Evolutionary conservation across 106 monocot genomes (phyloP).

Genomic region (Dioscorea dumetorum): DNA sequence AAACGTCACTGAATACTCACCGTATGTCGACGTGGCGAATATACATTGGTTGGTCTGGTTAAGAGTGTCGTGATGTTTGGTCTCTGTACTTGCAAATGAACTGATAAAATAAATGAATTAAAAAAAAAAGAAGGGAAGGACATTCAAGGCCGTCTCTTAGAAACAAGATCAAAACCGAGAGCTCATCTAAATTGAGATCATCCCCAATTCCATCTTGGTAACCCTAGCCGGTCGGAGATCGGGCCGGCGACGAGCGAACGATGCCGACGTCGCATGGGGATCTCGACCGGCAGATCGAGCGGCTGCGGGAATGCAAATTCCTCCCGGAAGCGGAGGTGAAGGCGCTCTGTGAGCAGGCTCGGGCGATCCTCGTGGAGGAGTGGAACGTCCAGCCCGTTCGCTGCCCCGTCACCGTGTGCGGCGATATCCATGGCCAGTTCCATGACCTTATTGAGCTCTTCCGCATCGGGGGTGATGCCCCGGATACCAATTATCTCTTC

Average conservation of each 20-base stretch:
- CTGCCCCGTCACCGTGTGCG: conserved; percentile 74
- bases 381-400: conserved; percentile 76
- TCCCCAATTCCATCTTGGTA: too few relatives aligned
- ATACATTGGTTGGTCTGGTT: too few relatives aligned
- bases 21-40: too few relatives aligned
- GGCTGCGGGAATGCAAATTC: conserved; percentile 66
- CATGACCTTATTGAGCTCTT: conserved; percentile 68
- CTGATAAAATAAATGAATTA: too few relatives aligned
- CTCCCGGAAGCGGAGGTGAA: conserved; percentile 73
- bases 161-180: too few relatives aligned
- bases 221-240: too few relatives aligned
- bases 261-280: conserved; percentile 59
- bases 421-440: conserved; percentile 75
- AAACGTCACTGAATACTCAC: too few relatives aligned
- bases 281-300: conserved; percentile 88
- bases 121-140: too few relatives aligned
- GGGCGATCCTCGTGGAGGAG: conserved; percentile 63
- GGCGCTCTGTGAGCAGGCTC: conserved; percentile 66
- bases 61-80: too few relatives aligned
- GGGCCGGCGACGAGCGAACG: not conserved
- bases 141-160: too few relatives aligned
- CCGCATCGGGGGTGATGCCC: conserved; percentile 63
- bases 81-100: too few relatives aligned
- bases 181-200: too few relatives aligned
- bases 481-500: conserved; percentile 74